Base-by-base conservation (phyloP, 2,329 filamentous ascomycete species). In the Scedosporium boydii region DNA sequence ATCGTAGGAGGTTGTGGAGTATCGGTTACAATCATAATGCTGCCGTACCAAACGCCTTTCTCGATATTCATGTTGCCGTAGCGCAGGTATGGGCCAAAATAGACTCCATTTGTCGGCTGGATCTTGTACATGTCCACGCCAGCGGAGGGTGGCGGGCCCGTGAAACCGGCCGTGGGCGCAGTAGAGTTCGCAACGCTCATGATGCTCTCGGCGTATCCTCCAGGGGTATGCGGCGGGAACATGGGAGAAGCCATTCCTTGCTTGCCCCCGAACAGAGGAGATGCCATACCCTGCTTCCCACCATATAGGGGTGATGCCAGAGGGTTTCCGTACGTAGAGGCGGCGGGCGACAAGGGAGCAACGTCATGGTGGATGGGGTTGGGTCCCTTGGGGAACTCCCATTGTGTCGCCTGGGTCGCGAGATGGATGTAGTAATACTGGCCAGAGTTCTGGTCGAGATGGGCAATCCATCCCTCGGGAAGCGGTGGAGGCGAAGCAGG, bases 371-470 rank as follows among this genome's bases (percentile, higher is more conserved):
- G 90, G 61, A 97, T 81, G 1, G 93, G 93, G 26, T 91, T 96
- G 0, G 93, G 93, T 0, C 93, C 93, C 76, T 97, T 98, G 29
- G 95, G 95, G 68, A 98, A 98, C 70, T 99, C 95, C 95, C 95
- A 99, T 72, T 99, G 95, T 0, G 95, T 99, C 2, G 93, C 91
- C 72, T 98, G 95, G 0, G 91, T 93, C 1, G 93, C 90, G 34
- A 99, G 82, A 73, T 99, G 95, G 64, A 99, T 99, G 71, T 99
- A 99, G 74, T 99, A 99, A 75, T 98, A 99, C 71, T 98, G 93
- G 1, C 95, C 95, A 2, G 93, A 98, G 71, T 90, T 96, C 67
- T 91, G 90, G 72, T 99, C 95, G 4, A 98, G 81, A 73, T 98
- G 95, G 21, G 95, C 91, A 70, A 99, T 98, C 95, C 95, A 99